Evolutionary conservation across 2,329 filamentous ascomycete species (phyloP), one percentile per base, ranked within the genome.

Genomic region (Endothia cerciana): DNA sequence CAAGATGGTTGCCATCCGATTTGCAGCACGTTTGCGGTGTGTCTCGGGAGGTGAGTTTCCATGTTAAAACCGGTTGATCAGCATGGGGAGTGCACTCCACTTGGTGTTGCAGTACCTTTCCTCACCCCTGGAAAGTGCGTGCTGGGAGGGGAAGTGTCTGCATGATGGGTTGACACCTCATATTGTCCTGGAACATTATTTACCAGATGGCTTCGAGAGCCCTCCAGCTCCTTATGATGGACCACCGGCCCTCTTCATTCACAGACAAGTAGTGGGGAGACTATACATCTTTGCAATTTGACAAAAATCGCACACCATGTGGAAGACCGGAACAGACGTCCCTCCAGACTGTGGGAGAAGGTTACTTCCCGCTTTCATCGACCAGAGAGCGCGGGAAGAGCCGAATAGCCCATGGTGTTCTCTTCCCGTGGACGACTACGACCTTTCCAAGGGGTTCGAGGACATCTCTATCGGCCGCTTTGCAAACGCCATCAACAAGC

Each of bases 391-490:
- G n/a, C 59, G 47, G 22, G 49, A 66, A 4, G 68, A 70, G 25
- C 70, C 70, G 17, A 57, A 62, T 13, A 67, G 68, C 5, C 22
- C 69, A 8, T 71, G 70, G 70, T 69, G 68, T 53, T 72, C 71
- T 8, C 49, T 72, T 10, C 71, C 71, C 15, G 55, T 68, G 22
- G 68, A 71, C 47, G 71, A 72, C 64, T 66, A 69, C 45, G 71
- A 72, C 43, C 58, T 72, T 11, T 64, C 69, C 13, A 60, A 60
- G n/a, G 71, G 71, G 15, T 71, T 71, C 41, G 71, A 71, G 57
- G 69, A 72, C 41, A 70, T 72, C 43, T 68, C 57, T 30, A 71
- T 63, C 33, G 59, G 30, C 13, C 45, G 55, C 1, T 63, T 71
- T 30, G 70, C 71, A 36, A 69, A 71, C 40, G 70, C 66, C 8